Conservation (phyloP, 129 eudicot species). For the Scalesia atractyloides region DNA sequence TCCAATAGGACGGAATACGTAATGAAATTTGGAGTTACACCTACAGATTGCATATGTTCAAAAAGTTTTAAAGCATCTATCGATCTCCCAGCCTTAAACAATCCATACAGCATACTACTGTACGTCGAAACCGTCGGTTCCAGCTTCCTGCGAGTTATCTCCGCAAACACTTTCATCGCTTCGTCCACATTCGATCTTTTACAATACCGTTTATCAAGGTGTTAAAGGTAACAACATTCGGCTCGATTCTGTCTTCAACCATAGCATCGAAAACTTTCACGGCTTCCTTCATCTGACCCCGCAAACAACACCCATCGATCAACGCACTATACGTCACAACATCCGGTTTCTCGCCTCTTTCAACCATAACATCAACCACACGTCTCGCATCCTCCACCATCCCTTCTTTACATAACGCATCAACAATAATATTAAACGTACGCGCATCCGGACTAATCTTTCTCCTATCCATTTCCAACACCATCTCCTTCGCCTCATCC, state of each 20-base stretch:
- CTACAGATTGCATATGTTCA: constrained; percentile 29
- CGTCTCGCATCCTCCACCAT: constrained; percentile 36
- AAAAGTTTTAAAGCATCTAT: constrained; percentile 32
- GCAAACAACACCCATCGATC: constrained; percentile 45
- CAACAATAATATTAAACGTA: constrained; percentile 31
- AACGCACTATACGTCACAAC: constrained; percentile 38
- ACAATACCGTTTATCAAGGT: constrained; percentile 38
- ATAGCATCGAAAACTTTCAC: constrained; percentile 24
- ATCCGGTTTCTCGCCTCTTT: constrained; percentile 30
- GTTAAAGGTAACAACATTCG: constrained; percentile 27
- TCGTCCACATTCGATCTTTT: constrained; percentile 26
- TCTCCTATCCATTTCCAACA: constrained; percentile 26
- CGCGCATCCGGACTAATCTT: constrained; percentile 23
- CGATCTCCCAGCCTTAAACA: constrained; percentile 30
- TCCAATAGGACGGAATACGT: constrained; percentile 42
- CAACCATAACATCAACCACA: constrained; percentile 22
- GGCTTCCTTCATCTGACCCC: constrained; percentile 46
- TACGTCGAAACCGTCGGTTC: constrained; percentile 33
- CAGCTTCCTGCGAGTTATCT: constrained; percentile 31
- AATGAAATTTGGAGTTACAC: constrained; percentile 22
- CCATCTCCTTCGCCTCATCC: constrained; percentile 32
- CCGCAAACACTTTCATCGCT: constrained; percentile 26
- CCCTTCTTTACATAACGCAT: constrained; percentile 47
- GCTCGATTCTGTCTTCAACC: constrained; percentile 21
- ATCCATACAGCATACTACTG: constrained; percentile 33